Base-by-base conservation (phyloP, 768 basidiomycete species). In the Suillus plorans region DNA sequence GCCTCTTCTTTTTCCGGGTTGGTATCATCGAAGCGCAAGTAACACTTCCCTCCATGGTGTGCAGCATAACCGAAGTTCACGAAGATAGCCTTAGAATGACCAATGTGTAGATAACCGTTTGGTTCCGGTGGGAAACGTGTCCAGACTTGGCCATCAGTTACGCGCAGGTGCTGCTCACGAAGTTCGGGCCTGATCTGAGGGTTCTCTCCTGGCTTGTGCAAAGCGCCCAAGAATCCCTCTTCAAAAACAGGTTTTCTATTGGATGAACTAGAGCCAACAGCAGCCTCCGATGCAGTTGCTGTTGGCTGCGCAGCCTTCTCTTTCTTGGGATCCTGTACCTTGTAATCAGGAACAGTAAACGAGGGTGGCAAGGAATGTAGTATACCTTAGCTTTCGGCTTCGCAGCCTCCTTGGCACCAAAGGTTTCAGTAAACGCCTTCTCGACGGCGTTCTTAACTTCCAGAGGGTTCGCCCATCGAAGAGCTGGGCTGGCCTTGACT, bases 121-220 rank as follows among this genome's bases (percentile, higher is more conserved):
- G 97, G 97, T 78, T 99, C 97, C 2, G 97, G 97, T 31, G 97
- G 97, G 79, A 99, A 99, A 45, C 97, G 93, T 13, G 97, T 99
- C 80, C 89, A 90, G 5, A 99, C 96, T 59, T 85, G 80, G 9
- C 95, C 93, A 16, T 84, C 85, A 0, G 97, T 99, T 6, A 82
- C 83, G 9, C 86, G 83, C 47, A 99, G 80, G 73, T 99, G 97
- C 63, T 86, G 82, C 67, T 94, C 89, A 55, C 91, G 90, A 60
- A 97, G 86, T 60, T 84, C 82, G 4, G 89, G 84, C 64, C 88
- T 84, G 47, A 92, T 84, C 76, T 99, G 97, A 28, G 91, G 89
- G 78, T 98, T 99, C 72, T 84, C 95, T 50, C 97, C 97, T 10
- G 95, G 94, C 72, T 89, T 94, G 74, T 99, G 96, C 36, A 99